phyloP scores from a whole-genome alignment of 176 grass and related monocot species.

The Secale cereale region DNA sequence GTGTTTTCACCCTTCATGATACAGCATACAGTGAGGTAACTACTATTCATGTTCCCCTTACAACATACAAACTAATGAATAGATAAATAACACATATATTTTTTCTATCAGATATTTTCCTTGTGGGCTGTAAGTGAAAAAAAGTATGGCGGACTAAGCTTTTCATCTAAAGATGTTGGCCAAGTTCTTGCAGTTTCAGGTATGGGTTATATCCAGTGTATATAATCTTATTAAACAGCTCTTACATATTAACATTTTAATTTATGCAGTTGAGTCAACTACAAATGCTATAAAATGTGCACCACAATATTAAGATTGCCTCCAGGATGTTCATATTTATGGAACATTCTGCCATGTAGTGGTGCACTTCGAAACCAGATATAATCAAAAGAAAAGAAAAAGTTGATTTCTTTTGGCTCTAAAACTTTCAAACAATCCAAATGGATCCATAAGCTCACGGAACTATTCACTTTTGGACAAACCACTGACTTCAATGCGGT shows the following conservation, averaged over 20 bases:
- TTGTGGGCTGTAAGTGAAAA: slow-evolving; percentile 62
- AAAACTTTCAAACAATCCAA: no score
- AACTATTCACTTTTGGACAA: no score
- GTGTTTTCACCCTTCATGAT: slow-evolving; percentile 76
- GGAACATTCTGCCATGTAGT: not conserved
- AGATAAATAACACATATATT: no score
- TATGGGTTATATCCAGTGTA: not conserved
- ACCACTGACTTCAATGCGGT: no score
- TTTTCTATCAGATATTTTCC: slow-evolving; percentile 53
- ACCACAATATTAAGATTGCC: not conserved
- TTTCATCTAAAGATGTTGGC: slow-evolving; percentile 60
- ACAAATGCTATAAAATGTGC: not conserved
- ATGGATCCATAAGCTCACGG: no score
- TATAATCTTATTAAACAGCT: not conserved
- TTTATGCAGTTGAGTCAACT: not conserved
- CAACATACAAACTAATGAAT: no score
- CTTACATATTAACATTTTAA: not conserved
- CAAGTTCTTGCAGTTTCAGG: slow-evolving; percentile 68
- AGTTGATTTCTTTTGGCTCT: no score
- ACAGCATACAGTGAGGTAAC: slow-evolving; percentile 72
- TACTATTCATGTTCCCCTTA: not conserved
- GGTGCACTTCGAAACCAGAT: not conserved
- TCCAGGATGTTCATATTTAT: not conserved
- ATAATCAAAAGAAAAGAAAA: no score
- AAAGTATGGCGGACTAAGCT: slow-evolving; percentile 59